Percentiles rank a stretch among this genome's conserved stretches.
Conservation (phyloP, 345 rosid genomes). For the Arabis hirsuta region DNA sequence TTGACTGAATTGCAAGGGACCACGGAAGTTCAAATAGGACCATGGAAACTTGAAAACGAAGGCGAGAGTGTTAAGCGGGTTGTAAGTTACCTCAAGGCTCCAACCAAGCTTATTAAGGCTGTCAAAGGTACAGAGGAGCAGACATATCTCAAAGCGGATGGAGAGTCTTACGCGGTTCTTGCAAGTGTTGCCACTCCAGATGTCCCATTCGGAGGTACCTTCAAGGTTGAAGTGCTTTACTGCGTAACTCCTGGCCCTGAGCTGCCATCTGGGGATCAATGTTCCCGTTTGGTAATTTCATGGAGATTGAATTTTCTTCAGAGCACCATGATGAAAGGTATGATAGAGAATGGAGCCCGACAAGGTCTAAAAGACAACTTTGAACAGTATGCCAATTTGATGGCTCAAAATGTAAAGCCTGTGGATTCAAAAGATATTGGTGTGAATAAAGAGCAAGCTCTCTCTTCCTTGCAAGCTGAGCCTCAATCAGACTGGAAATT, state of each 20-base stretch:
- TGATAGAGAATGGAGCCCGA: conserved; percentile 94
- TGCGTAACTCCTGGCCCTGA: conserved; percentile 82
- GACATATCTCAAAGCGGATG: conserved; percentile 71
- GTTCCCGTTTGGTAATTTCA: conserved; percentile 79
- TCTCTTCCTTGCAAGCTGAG: conserved; percentile 84
- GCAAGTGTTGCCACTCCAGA: conserved; percentile 82
- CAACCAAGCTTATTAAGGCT: conserved; percentile 80
- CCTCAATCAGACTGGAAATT: conserved; percentile 86
- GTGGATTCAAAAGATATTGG: conserved; percentile 85
- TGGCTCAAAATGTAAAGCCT: conserved; percentile 70
- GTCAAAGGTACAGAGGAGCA: conserved; percentile 89
- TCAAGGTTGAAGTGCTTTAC: conserved; percentile 70
- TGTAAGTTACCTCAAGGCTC: conserved; percentile 72
- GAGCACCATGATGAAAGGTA: conserved; percentile 90
- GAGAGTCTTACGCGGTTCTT: conserved; percentile 67
- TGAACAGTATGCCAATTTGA: conserved; percentile 63
- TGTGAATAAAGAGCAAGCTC: conserved; percentile 78
- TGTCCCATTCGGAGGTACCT: conserved; percentile 81
- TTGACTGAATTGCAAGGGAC: conserved; percentile 74
- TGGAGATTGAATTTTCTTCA: conserved; percentile 91
- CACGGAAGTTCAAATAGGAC: conserved; percentile 72
- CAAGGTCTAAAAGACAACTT: conserved; percentile 83
- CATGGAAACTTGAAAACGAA: conserved; percentile 72
- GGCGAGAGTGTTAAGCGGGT: conserved; percentile 66
- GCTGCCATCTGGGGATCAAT: conserved; percentile 73